These are phyloP conservation scores for Catharanthus roseus DNA, from an alignment of 257 asterid species.

Conservation along the genomic window DNA sequence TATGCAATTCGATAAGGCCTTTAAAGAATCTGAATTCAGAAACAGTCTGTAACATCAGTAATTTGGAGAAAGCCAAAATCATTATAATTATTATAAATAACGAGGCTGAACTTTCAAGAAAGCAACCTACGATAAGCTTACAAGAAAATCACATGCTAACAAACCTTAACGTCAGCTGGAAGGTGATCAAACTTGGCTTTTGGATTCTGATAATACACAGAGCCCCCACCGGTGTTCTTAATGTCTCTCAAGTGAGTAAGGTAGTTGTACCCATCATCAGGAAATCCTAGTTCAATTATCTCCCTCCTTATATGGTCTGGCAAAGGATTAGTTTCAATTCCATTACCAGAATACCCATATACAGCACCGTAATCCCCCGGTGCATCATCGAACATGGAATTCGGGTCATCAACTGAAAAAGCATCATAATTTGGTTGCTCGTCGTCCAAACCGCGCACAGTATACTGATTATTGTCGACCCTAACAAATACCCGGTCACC, in stretches of 20 bases:
- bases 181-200: conserved; percentile 49
- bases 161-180: conserved; percentile 80
- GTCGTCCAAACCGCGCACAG: conserved; percentile 32
- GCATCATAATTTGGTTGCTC: conserved; percentile 13
- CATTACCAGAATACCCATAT: conserved; percentile 14
- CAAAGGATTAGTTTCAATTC: conserved; percentile 19
- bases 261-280: conserved; percentile 93
- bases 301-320: conserved; percentile 74
- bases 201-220: conserved; percentile 67
- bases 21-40: background rate
- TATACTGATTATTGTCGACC: conserved; percentile 58
- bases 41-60: background rate
- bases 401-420: conserved; percentile 20
- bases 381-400: conserved; percentile 62
- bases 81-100: too few species aligned
- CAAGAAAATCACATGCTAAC: conserved; percentile 7
- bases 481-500: conserved; percentile 74
- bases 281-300: conserved; percentile 85
- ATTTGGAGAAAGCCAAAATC: too few species aligned
- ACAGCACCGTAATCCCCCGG: conserved; percentile 38
- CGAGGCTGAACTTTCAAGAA: background rate
- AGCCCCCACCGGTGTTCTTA: conserved; percentile 84
- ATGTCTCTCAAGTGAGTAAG: conserved; percentile 77
- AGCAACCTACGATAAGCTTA: background rate
- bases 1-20: background rate